phyloP scores from a whole-genome alignment of 2,329 filamentous ascomycete species.

The Akanthomyces lecanii region DNA sequence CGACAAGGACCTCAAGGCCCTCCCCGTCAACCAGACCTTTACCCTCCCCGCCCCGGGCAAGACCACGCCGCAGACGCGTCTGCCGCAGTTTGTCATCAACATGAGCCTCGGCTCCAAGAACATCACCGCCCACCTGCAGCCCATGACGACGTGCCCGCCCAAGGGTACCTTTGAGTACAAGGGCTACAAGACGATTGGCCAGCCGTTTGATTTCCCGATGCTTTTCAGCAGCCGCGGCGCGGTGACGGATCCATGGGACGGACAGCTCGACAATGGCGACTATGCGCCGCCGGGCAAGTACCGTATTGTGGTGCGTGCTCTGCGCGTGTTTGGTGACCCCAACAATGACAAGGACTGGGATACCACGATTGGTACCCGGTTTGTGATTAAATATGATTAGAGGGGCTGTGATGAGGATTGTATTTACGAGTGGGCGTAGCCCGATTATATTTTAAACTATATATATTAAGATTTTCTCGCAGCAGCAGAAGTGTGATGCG shows the following conservation, averaged over 20 bases:
- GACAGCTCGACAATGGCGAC: slow-evolving; percentile 41
- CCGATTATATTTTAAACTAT: neutral
- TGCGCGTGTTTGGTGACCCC: slow-evolving; percentile 49
- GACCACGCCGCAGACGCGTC: slow-evolving; percentile 26
- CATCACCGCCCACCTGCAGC: slow-evolving; percentile 43
- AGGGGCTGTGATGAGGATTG: neutral
- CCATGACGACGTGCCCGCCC: slow-evolving; percentile 28
- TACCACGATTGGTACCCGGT: slow-evolving; percentile 35
- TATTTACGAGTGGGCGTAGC: neutral
- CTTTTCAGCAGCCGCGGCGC: slow-evolving; percentile 28
- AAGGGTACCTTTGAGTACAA: slow-evolving; percentile 30
- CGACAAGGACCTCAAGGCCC: slow-evolving; percentile 26
- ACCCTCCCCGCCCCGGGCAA: slow-evolving; percentile 38
- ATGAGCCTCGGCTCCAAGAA: slow-evolving; percentile 43
- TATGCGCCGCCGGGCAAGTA: slow-evolving; percentile 48
- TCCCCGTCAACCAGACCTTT: slow-evolving; percentile 36
- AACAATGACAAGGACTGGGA: slow-evolving; percentile 45
- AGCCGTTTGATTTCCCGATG: slow-evolving; percentile 39
- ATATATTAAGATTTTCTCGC: neutral
- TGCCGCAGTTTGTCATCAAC: slow-evolving; percentile 38
- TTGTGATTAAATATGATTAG: slow-evolving; percentile 41
- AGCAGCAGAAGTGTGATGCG: too few species aligned
- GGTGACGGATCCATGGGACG: slow-evolving; percentile 38
- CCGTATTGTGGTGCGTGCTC: slow-evolving; percentile 44
- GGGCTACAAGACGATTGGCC: slow-evolving; percentile 40